Conservation (phyloP, 2,329 filamentous ascomycete species). For the Aspergillus sp. region DNA sequence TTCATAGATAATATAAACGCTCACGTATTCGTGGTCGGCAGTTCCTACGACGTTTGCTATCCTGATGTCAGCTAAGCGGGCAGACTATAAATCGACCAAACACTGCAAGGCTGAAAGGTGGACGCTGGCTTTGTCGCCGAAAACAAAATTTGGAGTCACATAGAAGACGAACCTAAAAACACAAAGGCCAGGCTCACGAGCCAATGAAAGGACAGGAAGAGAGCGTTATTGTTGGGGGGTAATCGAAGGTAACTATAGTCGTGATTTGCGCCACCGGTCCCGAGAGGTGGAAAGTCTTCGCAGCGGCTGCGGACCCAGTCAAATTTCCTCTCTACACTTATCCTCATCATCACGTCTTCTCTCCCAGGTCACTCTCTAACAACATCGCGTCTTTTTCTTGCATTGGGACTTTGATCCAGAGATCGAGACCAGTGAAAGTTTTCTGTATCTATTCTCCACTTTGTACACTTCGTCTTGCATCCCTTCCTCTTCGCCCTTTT, state of each 20-base stretch:
- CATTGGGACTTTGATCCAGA: neutral
- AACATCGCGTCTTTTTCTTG: neutral
- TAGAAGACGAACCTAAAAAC: neutral
- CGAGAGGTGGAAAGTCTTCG: neutral
- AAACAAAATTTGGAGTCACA: neutral
- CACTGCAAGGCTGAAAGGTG: neutral
- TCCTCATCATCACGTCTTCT: conserved; percentile 4
- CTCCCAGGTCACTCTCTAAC: neutral
- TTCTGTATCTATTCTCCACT: neutral
- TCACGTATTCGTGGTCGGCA: neutral
- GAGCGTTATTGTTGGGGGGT: neutral
- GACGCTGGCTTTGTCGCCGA: neutral
- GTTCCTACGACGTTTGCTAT: neutral
- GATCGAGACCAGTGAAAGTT: neutral
- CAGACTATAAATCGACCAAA: neutral
- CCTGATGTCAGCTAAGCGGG: neutral
- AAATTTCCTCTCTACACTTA: conserved; percentile 13
- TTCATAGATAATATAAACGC: neutral
- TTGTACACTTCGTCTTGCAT: neutral
- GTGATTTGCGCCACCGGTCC: conserved; percentile 12
- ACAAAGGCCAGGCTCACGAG: neutral
- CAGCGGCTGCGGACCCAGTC: conserved; percentile 12
- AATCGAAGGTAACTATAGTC: neutral
- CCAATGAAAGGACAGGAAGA: neutral
- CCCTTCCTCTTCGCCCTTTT: conserved; percentile 5